A percentile compares a stretch with the other conserved stretches of the same genome.
Conservation (phyloP, 345 rosid genomes). For the Anacardium occidentale region DNA sequence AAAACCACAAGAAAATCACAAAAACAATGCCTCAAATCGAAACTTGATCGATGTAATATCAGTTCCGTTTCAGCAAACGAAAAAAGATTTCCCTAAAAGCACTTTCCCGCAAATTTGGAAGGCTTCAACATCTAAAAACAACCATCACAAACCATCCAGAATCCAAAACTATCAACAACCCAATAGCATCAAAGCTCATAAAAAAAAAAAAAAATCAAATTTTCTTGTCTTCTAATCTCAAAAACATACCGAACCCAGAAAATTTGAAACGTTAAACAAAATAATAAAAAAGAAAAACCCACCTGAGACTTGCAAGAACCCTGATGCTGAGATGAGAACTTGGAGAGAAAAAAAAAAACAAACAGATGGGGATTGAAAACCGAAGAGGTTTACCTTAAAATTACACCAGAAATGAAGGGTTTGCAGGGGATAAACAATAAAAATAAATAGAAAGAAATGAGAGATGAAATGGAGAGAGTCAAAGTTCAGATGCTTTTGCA, state of each 20-base stretch:
- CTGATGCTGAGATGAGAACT: neutral
- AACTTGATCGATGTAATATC: constrained; percentile 14
- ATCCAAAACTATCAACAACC: neutral
- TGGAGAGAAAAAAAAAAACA: neutral
- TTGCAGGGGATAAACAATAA: neutral
- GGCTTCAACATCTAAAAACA: neutral
- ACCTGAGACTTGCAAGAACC: constrained; percentile 20
- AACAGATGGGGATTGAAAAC: neutral
- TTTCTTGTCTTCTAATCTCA: neutral
- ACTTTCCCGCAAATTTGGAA: constrained; percentile 16
- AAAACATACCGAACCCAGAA: neutral
- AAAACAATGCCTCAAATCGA: constrained; percentile 5
- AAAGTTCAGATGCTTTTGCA: constrained; percentile 17
- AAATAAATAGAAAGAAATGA: neutral
- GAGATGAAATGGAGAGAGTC: constrained; percentile 17
- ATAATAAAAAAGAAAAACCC: constrained; percentile 7
- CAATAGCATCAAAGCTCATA: neutral
- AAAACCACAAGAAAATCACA: neutral
- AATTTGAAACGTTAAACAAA: neutral
- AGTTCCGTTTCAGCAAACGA: neutral
- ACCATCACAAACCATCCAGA: neutral
- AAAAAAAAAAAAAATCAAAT: constrained; percentile 2
- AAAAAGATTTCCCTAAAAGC: neutral
- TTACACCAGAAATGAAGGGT: neutral
- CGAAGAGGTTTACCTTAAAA: neutral